Conservation (phyloP, 805 yeast species). For the Sugiyamaella lignohabitans region DNA sequence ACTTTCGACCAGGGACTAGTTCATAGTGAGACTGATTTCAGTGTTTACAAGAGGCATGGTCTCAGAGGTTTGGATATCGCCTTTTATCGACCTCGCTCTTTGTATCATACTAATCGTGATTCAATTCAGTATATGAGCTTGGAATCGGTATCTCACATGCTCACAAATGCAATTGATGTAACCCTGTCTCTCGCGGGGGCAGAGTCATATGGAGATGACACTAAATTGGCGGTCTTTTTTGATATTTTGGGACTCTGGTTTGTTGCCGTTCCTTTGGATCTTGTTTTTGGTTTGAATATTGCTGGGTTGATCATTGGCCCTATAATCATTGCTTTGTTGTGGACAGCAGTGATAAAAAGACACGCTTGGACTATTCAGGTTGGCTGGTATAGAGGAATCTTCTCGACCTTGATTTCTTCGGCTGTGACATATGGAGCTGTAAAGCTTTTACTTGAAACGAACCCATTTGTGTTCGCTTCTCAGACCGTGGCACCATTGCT, state of each 20-base stretch:
- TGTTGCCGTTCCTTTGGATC: conserved; percentile 45
- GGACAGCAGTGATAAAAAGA: conserved; percentile 37
- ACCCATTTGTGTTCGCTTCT: conserved; percentile 49
- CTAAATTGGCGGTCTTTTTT: conserved; percentile 49
- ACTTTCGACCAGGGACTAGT: conserved; percentile 71
- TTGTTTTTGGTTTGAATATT: conserved; percentile 47
- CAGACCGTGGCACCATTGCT: conserved; percentile 45
- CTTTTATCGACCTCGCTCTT: conserved; percentile 74
- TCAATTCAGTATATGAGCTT: conserved; percentile 55
- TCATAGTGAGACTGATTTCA: conserved; percentile 79
- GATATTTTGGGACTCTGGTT: conserved; percentile 58
- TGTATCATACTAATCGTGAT: conserved; percentile 77
- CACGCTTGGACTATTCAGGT: conserved; percentile 21
- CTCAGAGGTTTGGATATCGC: conserved; percentile 86
- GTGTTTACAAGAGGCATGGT: conserved; percentile 58
- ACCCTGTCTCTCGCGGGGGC: conserved; percentile 40
- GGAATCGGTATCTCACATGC: conserved; percentile 80
- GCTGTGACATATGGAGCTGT: conserved; percentile 34
- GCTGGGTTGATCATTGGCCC: conserved; percentile 52
- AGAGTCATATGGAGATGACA: conserved; percentile 28
- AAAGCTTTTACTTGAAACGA: conserved; percentile 36
- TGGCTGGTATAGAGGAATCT: conserved; percentile 41
- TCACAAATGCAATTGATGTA: conserved; percentile 60
- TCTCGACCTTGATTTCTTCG: conserved; percentile 34
- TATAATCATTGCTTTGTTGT: conserved; percentile 40